Base-by-base conservation (phyloP, 2,329 filamentous ascomycete genomes). In the Chaetomium globosum region DNA sequence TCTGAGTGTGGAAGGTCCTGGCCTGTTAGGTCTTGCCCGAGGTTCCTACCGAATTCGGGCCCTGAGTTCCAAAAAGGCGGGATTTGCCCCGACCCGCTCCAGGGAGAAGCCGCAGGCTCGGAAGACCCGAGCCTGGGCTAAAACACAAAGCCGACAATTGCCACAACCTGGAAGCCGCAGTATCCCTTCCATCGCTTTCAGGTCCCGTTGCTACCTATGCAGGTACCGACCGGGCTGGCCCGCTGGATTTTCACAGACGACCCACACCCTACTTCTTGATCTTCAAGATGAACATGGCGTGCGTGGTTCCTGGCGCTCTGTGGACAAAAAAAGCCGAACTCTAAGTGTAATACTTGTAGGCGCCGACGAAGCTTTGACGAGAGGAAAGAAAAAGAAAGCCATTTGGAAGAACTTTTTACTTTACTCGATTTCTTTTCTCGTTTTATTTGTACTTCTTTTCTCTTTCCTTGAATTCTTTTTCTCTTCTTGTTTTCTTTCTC, bases 81-180 rank as follows among this genome's bases (percentile, higher is more conserved):
- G 16, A 43, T 43, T 43, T 19, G 16, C 39, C 12, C 12, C 10
- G 52, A 33, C 30, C 52, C 52, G 52, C 52, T 31, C 6, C 5
- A 46, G 26, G 16, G 36, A 48, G 39, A 46, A 58, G 36, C 56
- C 23, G 26, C 56, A 48, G 19, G 21, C 56, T 39, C 28, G 36
- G 21, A 23, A 55, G 53, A 36, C 55, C 36, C 36, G 60, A 63
- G 55, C 51, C 65, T 61, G 61, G 61, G 49, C 39, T 16, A 43
- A 36, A 36, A 10, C 16, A 39, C 63, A 67, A 69, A 70, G 68
- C 68, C 68, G 68, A 70, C 66, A 58, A 61, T 69, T 65, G 64
- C 68, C 68, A 69, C 54, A 28, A 16, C 54, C 51, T 23, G 33
- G 39, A 23, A 46, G 55, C 55, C 26, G 36, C 36, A 58, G 30